Evolutionary conservation across 2,329 filamentous ascomycete genomes (phyloP), one percentile per base, ranked within the genome.

Genomic region (Trichoderma sp.): DNA sequence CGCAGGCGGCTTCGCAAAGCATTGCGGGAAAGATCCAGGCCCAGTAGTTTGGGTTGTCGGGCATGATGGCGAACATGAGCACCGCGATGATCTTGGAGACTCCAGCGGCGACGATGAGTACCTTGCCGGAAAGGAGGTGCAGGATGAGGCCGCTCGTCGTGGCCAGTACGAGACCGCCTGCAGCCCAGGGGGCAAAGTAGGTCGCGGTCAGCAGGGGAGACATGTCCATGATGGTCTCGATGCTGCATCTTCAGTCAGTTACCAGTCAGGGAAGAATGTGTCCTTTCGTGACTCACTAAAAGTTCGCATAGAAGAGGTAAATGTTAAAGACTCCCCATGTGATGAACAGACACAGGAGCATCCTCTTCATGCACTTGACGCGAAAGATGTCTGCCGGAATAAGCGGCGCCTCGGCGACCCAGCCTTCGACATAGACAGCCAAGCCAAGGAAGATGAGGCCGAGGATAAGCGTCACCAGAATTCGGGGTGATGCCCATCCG

Each of bases 401-500:
- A 2, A 91, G 76, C 0, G 89, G 89, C 50, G 83, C 78, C 14
- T 79, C 74, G 2, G 87, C 85, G 1, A 89, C 79, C 82, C 83
- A 87, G 1, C 84, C 84, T 76, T 92, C 88, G 14, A 90, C 79
- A 67, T 89, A 91, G 19, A 85, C 78, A 5, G 87, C 84, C 0
- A 75, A 74, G 0, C 75, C 75, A 0, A 91, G 76, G 17, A 87
- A 73, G 2, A 85, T 61, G 21, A 81, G 76, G 0, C 88, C 88
- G 7, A 88, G 63, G 6, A 84, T 75, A 30, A 91, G 82, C 0
- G 85, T 82, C 7, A 84, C 77, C 26, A 83, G 80, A 63, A 91
- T 88, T 68, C 89, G 88, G 1, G 87, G 86, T 2, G 86, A 87
- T 30, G 76, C 79, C 89, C 89, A 91, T 15, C 85, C 82, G 5